phyloP scores from a whole-genome alignment of 495 filamentous ascomycete species.

The Sordaria brevicollis region DNA sequence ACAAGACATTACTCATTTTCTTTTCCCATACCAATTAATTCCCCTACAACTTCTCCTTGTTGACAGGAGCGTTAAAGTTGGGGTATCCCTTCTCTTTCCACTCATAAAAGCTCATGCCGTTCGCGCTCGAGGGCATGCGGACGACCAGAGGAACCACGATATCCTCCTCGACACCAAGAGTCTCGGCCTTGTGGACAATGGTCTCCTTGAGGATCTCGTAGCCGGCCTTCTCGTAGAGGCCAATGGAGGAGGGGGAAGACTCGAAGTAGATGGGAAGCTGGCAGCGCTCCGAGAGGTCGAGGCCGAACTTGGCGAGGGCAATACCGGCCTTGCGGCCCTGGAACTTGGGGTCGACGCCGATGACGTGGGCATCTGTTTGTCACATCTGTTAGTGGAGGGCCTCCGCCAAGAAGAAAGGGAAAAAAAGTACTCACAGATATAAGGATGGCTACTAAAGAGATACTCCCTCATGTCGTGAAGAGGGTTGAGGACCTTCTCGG shows the following conservation, averaged over 20 bases:
- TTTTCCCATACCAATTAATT: neutral
- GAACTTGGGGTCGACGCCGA: slow-evolving; percentile 19
- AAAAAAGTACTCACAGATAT: slow-evolving; percentile 16
- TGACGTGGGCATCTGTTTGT: slow-evolving; percentile 19
- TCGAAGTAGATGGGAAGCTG: slow-evolving; percentile 28
- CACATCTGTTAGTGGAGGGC: too few relatives aligned
- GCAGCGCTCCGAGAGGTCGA: slow-evolving; percentile 28
- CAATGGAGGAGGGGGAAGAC: slow-evolving; percentile 15
- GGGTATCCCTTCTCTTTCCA: slow-evolving; percentile 18
- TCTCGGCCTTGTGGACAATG: slow-evolving; percentile 22
- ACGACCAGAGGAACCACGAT: slow-evolving; percentile 20
- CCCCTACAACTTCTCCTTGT: neutral
- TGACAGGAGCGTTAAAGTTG: neutral
- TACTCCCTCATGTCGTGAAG: slow-evolving; percentile 19
- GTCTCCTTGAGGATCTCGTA: slow-evolving; percentile 19
- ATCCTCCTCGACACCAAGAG: slow-evolving; percentile 14
- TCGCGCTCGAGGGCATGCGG: slow-evolving; percentile 16
- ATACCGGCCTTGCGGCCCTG: slow-evolving; percentile 33
- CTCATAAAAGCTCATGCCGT: slow-evolving; percentile 16
- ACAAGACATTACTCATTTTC: neutral
- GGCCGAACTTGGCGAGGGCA: slow-evolving; percentile 31
- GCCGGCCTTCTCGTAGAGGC: slow-evolving; percentile 19
- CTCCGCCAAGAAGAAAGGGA: neutral
- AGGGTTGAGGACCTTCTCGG: slow-evolving; percentile 20
- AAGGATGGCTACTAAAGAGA: slow-evolving; percentile 15